These are phyloP conservation scores for Gillenia trifoliata DNA, from an alignment of 306 rosid genomes.

Conservation along the genomic window DNA sequence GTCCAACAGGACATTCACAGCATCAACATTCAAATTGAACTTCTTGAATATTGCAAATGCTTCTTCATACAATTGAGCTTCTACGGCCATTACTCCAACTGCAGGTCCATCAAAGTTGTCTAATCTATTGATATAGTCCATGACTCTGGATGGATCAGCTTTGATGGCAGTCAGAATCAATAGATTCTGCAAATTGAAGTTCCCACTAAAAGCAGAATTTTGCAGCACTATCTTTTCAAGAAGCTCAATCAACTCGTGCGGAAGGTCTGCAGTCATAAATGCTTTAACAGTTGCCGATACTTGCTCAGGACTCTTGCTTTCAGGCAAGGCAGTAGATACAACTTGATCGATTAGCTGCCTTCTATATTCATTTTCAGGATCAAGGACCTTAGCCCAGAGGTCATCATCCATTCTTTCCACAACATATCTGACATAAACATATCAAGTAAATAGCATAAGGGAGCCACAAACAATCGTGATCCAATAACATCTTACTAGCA, in stretches of 20 bases:
- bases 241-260: conserved; percentile 96
- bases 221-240: conserved; percentile 99
- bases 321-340: conserved; percentile 94
- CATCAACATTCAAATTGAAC: conserved; percentile 94
- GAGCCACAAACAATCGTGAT: not conserved
- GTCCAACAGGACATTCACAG: conserved; percentile 90
- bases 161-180: conserved; percentile 92
- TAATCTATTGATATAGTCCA: conserved; percentile 90
- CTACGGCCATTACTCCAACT: conserved; percentile 96
- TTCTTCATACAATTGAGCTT: conserved; percentile 84
- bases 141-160: conserved; percentile 96
- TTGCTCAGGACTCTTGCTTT: conserved; percentile 99
- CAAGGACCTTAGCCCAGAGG: conserved; percentile 91
- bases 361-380: conserved; percentile 76
- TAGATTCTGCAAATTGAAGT: conserved; percentile 93
- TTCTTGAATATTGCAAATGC: conserved; percentile 93
- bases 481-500: not conserved
- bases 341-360: conserved; percentile 97
- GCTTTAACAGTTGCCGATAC: conserved; percentile 99
- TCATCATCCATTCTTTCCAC: conserved; percentile 96
- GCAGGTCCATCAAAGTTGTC: conserved; percentile 99
- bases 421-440: conserved; percentile 63
- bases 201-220: conserved; percentile 99
- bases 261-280: conserved; percentile 98
- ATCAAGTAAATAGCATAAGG: conserved; percentile 8